Conservation (phyloP, 2,329 filamentous ascomycete species). For the Calonectria hawksworthii region DNA sequence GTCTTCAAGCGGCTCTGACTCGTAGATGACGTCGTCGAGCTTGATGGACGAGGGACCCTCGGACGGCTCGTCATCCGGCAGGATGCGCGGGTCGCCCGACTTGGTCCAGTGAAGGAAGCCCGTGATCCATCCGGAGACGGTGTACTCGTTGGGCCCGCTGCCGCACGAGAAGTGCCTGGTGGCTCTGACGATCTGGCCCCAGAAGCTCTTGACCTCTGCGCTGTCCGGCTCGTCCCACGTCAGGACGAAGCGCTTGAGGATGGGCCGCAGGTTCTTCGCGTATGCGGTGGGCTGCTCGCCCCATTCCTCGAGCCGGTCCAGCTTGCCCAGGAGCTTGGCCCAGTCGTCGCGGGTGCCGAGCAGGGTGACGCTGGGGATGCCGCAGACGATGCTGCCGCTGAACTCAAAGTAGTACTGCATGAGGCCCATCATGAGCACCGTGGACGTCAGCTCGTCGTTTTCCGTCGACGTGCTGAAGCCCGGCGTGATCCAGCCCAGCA, state of each 20-base stretch:
- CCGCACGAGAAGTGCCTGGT: slow-evolving; percentile 48
- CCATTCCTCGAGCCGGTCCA: slow-evolving; percentile 59
- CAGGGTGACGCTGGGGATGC: slow-evolving; percentile 59
- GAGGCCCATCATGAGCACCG: slow-evolving; percentile 60
- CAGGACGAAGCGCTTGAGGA: slow-evolving; percentile 59
- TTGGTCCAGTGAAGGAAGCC: slow-evolving; percentile 61
- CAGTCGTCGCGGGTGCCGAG: slow-evolving; percentile 57
- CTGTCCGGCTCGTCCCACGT: slow-evolving; percentile 58
- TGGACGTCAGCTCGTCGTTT: slow-evolving; percentile 56
- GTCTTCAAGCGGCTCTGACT: slow-evolving; percentile 41
- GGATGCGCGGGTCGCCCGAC: slow-evolving; percentile 48
- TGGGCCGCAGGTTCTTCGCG: slow-evolving; percentile 55
- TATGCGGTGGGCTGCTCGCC: slow-evolving; percentile 59
- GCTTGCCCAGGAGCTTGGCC: slow-evolving; percentile 54
- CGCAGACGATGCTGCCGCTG: slow-evolving; percentile 55
- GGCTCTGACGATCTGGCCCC: slow-evolving; percentile 57
- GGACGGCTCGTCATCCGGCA: slow-evolving; percentile 24
- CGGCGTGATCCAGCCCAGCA: slow-evolving; percentile 58
- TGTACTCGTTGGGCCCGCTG: slow-evolving; percentile 50
- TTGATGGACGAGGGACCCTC: slow-evolving; percentile 25
- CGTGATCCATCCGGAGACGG: slow-evolving; percentile 63
- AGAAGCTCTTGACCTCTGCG: slow-evolving; percentile 55
- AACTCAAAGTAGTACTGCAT: slow-evolving; percentile 58
- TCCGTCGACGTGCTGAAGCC: slow-evolving; percentile 58
- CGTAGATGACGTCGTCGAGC: slow-evolving; percentile 50